Evolutionary conservation across 257 asterid genomes (phyloP).

Genomic region (Osmanthus fragrans): DNA sequence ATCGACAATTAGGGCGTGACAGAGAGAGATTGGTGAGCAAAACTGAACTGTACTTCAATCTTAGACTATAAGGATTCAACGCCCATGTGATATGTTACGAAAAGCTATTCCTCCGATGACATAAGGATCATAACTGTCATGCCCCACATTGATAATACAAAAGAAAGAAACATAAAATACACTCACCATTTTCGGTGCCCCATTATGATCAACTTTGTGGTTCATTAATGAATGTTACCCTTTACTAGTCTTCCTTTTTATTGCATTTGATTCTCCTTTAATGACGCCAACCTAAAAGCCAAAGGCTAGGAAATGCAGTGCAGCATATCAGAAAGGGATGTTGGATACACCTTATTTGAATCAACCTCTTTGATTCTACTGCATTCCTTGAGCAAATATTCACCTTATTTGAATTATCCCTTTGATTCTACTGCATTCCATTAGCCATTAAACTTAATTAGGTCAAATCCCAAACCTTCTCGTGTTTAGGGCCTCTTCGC

Average conservation of each 20-base stretch:
- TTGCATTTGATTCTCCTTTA: slow-evolving; percentile 17
- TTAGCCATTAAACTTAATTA: too few species aligned
- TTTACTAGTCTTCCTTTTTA: neutral
- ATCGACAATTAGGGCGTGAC: too few species aligned
- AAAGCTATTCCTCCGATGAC: neutral
- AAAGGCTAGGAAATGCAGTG: neutral
- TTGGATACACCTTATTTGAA: neutral
- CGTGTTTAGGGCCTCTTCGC: too few species aligned
- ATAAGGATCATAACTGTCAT: neutral
- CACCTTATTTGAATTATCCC: too few species aligned
- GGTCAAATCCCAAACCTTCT: too few species aligned
- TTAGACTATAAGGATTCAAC: too few species aligned
- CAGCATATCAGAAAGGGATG: neutral
- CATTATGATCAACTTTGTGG: neutral
- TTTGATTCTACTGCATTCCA: too few species aligned
- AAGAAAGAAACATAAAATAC: too few species aligned
- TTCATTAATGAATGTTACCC: neutral
- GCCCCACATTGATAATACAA: neutral
- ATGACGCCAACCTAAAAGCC: slow-evolving; percentile 8
- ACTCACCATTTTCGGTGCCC: neutral
- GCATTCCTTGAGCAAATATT: too few species aligned
- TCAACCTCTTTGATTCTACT: neutral
- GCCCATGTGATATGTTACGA: neutral
- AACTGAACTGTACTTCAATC: too few species aligned
- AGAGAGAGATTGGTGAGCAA: too few species aligned